A percentile compares a stretch with the other conserved stretches of the same genome.
These are phyloP conservation scores for Chrysanthemum makinoi DNA, from an alignment of 129 eudicot species.

Conservation along the genomic window DNA sequence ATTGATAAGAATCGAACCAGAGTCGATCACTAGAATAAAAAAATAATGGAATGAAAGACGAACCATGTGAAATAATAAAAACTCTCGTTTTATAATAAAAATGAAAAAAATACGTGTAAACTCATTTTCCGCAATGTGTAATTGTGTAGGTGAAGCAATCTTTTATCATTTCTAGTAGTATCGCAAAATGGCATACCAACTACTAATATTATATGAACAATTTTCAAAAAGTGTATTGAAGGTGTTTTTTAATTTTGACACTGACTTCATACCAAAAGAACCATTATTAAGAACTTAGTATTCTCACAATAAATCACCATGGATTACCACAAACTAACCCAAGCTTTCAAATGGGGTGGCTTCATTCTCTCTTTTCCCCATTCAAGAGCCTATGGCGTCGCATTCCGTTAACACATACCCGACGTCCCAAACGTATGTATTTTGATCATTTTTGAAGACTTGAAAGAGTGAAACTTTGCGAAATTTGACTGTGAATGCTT, in stretches of 20 bases:
- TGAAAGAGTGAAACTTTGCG: background rate
- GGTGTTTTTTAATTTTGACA: slow-evolving; percentile 35
- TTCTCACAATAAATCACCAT: slow-evolving; percentile 19
- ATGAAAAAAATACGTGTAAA: no score
- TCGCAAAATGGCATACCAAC: slow-evolving; percentile 28
- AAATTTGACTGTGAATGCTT: background rate
- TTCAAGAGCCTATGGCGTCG: slow-evolving; percentile 58
- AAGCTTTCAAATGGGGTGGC: slow-evolving; percentile 66
- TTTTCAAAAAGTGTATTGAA: slow-evolving; percentile 25
- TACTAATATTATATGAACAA: slow-evolving; percentile 32
- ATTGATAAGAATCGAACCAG: no score
- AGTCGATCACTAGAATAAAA: no score
- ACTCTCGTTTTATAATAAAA: no score
- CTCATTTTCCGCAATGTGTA: background rate
- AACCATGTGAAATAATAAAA: no score
- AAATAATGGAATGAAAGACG: no score
- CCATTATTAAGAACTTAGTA: slow-evolving; percentile 20
- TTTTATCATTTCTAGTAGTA: slow-evolving; percentile 12
- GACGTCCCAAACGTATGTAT: slow-evolving; percentile 36
- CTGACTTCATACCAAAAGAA: slow-evolving; percentile 50
- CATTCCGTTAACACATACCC: slow-evolving; percentile 25
- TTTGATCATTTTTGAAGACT: background rate
- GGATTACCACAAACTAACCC: slow-evolving; percentile 26
- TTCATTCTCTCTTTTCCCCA: slow-evolving; percentile 59
- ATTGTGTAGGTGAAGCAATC: slow-evolving; percentile 32